Evolutionary conservation across 2,329 filamentous ascomycete species (phyloP), one percentile per base, ranked within the genome.

Genomic region (Passalora sequoiae): DNA sequence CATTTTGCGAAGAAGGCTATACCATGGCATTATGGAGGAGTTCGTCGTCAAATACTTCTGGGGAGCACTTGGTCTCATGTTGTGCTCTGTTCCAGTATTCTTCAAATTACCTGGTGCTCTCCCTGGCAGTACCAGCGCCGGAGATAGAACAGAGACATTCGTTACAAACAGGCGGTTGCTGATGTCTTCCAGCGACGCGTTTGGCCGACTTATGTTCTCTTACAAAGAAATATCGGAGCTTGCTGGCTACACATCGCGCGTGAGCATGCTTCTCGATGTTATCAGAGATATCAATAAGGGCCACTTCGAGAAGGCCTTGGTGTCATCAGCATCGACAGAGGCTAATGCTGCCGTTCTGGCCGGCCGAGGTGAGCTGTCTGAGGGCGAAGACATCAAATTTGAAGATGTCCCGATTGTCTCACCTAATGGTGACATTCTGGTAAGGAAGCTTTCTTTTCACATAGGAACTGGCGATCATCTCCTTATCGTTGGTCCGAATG

Each of bases 21-120:
- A 97, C 66, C 91, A 98, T 64, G 91, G 89, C n/a, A 84, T 98
- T 60, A 96, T 97, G 91, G 92, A 98, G 65, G 92, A 98, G 66
- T 98, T 96, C 66, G 88, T 97, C 45, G 95, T 98, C 68, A 98
- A 98, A 67, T 98, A 98, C 65, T 92, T 97, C 68, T 98, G 92
- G 92, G 92, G 92, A 29, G 91, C 92, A 2, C 67, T 98, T 31
- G 92, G 92, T 1, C 75, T 98, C 52, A 67, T 95, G 51, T 80
- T 98, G 7, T 98, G 92, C 72, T 94, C 88, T 65, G 82, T 95
- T 0, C 92, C 92, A 0, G 91, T 97, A 2, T 98, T 98, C 66
- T 86, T 98, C 73, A 91, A 91, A 66, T 73, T 79, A 51, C 57
- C 59, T 5, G 55, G 54, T 8, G 45, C 48, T 7, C 24, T 40